Percentiles rank a stretch among this genome's conserved stretches.
Conservation (phyloP, 257 asterid genomes). For the Jaltomata sinuosa region DNA sequence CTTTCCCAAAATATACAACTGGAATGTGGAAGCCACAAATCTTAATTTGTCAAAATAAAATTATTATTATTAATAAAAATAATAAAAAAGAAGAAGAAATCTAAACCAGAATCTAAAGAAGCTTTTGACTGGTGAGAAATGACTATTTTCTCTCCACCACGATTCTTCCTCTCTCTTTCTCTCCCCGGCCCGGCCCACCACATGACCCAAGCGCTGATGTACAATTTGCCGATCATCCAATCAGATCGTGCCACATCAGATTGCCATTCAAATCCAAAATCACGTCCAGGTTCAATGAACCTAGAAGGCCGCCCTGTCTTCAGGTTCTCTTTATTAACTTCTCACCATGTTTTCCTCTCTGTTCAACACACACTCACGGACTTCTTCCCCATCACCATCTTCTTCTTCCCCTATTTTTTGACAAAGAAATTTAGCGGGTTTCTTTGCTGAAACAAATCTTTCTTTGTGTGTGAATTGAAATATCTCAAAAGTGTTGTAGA, state of each 20-base stretch:
- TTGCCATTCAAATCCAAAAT: constrained; percentile 7
- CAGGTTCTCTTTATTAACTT: constrained; percentile 1
- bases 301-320: constrained; percentile 15
- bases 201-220: constrained; percentile 52
- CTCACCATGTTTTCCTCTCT: not conserved
- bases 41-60: not conserved
- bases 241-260: constrained; percentile 24
- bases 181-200: constrained; percentile 14
- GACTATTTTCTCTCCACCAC: not conserved
- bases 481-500: not conserved
- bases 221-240: constrained; percentile 9
- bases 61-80: not conserved
- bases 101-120: not conserved
- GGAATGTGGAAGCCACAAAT: not conserved
- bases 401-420: not conserved
- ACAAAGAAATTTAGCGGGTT: not conserved
- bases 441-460: not conserved
- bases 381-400: not conserved
- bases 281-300: constrained; percentile 77
- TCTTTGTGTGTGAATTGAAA: not conserved
- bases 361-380: not conserved
- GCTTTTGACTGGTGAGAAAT: not conserved
- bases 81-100: not conserved
- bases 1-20: not conserved
- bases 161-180: constrained; percentile 3